A percentile compares a stretch with the other conserved stretches of the same genome.
These are phyloP conservation scores for Limtongia smithiae DNA, from an alignment of 805 yeast species.

Conservation along the genomic window DNA sequence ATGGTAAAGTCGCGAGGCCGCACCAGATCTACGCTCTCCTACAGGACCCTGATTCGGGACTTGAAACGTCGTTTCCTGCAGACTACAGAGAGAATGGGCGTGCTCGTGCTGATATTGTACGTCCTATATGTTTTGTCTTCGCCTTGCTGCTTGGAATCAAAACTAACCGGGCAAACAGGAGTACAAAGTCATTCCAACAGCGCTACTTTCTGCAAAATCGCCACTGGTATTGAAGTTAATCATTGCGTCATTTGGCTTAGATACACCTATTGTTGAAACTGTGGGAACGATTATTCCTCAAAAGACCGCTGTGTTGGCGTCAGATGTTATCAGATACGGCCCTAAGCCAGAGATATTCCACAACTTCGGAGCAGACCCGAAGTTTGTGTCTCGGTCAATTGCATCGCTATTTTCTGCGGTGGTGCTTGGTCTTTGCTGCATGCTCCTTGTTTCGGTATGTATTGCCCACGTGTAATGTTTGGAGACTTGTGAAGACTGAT, in stretches of 20 bases:
- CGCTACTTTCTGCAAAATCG: slow-evolving; percentile 31
- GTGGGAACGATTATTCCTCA: slow-evolving; percentile 19
- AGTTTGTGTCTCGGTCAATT: slow-evolving; percentile 49
- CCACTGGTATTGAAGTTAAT: slow-evolving; percentile 31
- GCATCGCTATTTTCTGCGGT: slow-evolving; percentile 51
- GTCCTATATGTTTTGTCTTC: neutral
- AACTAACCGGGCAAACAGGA: slow-evolving; percentile 16
- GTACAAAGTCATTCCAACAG: slow-evolving; percentile 35
- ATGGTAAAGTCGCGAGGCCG: slow-evolving; percentile 14
- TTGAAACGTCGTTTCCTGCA: slow-evolving; percentile 34
- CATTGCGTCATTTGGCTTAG: slow-evolving; percentile 35
- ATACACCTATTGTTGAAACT: slow-evolving; percentile 11
- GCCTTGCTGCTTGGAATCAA: neutral
- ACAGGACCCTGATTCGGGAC: slow-evolving; percentile 30
- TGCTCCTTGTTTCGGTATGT: slow-evolving; percentile 39
- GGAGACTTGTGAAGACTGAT: too few relatives aligned
- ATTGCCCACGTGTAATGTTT: too few relatives aligned
- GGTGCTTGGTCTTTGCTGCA: slow-evolving; percentile 44
- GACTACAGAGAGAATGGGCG: slow-evolving; percentile 37
- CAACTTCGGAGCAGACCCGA: slow-evolving; percentile 53
- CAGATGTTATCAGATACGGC: slow-evolving; percentile 34
- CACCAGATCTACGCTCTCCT: slow-evolving; percentile 34
- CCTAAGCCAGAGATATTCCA: slow-evolving; percentile 61
- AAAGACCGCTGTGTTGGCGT: slow-evolving; percentile 26
- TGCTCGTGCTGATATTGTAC: slow-evolving; percentile 36